These are phyloP conservation scores for Cladosporium velox DNA, from an alignment of 2,329 filamentous ascomycete genomes.

Conservation along the genomic window DNA sequence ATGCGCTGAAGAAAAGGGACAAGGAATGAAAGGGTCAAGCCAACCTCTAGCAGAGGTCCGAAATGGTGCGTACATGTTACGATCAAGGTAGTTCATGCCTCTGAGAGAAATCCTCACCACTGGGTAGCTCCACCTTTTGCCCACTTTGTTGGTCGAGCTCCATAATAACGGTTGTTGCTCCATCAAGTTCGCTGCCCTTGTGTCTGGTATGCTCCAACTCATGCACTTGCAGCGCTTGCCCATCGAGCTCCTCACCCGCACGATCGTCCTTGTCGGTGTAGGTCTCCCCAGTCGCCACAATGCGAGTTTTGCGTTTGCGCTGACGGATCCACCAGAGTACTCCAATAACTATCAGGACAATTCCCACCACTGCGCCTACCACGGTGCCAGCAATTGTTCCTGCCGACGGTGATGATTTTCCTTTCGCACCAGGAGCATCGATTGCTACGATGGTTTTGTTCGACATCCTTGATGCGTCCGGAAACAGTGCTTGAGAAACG, in stretches of 20 bases:
- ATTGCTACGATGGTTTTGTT: not conserved
- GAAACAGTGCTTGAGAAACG: constrained; percentile 31
- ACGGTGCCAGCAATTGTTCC: constrained; percentile 24
- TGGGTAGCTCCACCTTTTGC: not conserved
- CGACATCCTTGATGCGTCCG: constrained; percentile 22
- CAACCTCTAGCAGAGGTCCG: not conserved
- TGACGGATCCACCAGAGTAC: not conserved
- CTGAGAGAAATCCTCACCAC: not conserved
- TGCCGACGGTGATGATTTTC: not conserved
- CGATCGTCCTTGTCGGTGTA: not conserved
- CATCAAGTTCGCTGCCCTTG: constrained; percentile 11
- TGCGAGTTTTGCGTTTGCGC: not conserved
- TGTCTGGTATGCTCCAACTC: not conserved
- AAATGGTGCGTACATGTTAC: not conserved
- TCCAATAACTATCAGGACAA: not conserved
- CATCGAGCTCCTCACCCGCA: not conserved
- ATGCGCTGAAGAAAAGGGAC: not conserved
- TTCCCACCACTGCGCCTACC: constrained; percentile 12
- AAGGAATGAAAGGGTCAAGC: not conserved
- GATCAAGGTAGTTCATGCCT: not conserved
- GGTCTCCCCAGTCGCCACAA: not conserved
- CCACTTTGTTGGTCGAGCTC: constrained; percentile 8
- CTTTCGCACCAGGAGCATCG: not conserved
- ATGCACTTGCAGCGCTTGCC: not conserved
- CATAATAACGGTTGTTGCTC: not conserved